These are phyloP conservation scores for Hypoxylon intermedium DNA, from an alignment of 495 filamentous ascomycete species.

Conservation along the genomic window DNA sequence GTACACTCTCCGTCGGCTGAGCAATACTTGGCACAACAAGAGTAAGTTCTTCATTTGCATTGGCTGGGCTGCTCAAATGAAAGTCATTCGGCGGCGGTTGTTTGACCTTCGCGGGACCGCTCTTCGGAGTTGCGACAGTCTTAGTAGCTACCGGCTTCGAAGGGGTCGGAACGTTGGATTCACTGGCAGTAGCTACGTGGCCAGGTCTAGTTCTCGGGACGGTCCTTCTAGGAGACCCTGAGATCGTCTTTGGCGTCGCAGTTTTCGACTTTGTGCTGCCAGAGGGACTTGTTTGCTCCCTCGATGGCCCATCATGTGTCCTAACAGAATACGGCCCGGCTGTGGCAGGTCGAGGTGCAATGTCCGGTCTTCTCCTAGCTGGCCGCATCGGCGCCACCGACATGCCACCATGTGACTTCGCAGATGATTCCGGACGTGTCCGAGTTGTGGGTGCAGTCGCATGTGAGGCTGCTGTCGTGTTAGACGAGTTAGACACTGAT, in stretches of 20 bases:
- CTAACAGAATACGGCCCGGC: conserved; percentile 66
- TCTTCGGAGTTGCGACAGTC: conserved; percentile 40
- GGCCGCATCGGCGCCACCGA: conserved; percentile 65
- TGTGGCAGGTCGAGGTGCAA: conserved; percentile 60
- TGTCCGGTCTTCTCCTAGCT: conserved; percentile 56
- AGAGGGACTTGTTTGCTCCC: conserved; percentile 51
- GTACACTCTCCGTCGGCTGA: conserved; percentile 25
- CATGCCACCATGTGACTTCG: conserved; percentile 55
- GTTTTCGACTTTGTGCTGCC: conserved; percentile 44
- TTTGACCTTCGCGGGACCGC: conserved; percentile 35
- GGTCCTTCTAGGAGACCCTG: conserved; percentile 53
- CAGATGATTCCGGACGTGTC: conserved; percentile 52
- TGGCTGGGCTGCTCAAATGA: conserved; percentile 49
- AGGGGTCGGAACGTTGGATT: conserved; percentile 50
- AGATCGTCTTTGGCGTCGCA: conserved; percentile 50
- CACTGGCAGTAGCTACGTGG: conserved; percentile 54
- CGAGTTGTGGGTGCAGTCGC: conserved; percentile 47
- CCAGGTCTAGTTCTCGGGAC: conserved; percentile 50
- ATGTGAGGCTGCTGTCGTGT: conserved; percentile 51
- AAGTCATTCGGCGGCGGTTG: conserved; percentile 26
- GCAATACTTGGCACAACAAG: conserved; percentile 52
- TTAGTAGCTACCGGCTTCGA: conserved; percentile 40
- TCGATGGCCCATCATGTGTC: conserved; percentile 51
- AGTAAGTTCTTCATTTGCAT: conserved; percentile 56
- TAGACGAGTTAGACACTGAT: conserved; percentile 53